A percentile compares a stretch with the other conserved stretches of the same genome.
Conservation (phyloP, 2,329 filamentous ascomycete species). For the Kalaharituber pfeilii region DNA sequence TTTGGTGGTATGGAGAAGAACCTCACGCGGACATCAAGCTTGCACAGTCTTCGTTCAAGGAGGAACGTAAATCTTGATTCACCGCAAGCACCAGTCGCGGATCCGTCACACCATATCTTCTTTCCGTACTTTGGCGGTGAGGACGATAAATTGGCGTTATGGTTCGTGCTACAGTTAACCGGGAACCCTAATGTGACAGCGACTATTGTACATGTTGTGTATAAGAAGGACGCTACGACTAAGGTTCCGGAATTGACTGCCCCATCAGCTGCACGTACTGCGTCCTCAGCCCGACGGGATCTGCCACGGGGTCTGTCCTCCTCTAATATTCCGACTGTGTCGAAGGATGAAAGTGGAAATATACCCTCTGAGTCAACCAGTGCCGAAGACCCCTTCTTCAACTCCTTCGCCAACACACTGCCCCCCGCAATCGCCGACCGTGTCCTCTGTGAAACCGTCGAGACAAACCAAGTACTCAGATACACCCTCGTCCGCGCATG, state of each 20-base stretch:
- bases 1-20: constrained; percentile 36
- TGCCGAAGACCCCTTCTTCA: constrained; percentile 40
- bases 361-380: constrained; percentile 14
- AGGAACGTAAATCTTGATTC: constrained; percentile 20
- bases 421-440: constrained; percentile 31
- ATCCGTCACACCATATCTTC: constrained; percentile 68
- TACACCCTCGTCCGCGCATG: constrained; percentile 30
- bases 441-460: constrained; percentile 37
- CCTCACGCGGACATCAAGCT: constrained; percentile 20
- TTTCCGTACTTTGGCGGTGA: constrained; percentile 69
- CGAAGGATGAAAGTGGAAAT: constrained; percentile 13
- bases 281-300: background rate
- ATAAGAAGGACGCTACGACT: constrained; percentile 11
- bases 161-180: constrained; percentile 67
- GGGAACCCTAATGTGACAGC: constrained; percentile 63
- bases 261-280: constrained; percentile 5
- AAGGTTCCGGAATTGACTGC: constrained; percentile 4
- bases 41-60: constrained; percentile 16
- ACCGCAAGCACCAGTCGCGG: constrained; percentile 40
- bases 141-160: constrained; percentile 65
- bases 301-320: constrained; percentile 18
- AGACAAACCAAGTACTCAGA: constrained; percentile 19
- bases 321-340: constrained; percentile 14
- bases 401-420: constrained; percentile 39
- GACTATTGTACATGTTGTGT: constrained; percentile 48